Conservation (phyloP, 1,284 basidiomycete species). For the Fomes fomentarius region DNA sequence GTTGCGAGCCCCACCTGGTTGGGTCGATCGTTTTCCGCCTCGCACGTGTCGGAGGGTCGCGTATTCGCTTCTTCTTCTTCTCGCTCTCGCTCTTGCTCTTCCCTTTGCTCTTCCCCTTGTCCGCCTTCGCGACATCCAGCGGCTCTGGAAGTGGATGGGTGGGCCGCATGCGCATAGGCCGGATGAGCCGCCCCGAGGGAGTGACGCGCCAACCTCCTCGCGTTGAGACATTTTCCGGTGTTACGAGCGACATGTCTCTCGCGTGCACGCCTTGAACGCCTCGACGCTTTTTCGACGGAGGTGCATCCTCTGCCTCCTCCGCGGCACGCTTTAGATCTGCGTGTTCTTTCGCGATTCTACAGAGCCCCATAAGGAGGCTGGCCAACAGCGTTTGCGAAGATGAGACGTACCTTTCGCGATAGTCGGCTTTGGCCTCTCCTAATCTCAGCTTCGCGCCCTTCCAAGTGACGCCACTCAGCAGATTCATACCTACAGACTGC, state of each 20-base stretch:
- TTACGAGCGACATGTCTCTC: slow-evolving; percentile 63
- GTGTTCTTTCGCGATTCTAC: slow-evolving; percentile 43
- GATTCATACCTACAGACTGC: slow-evolving; percentile 79
- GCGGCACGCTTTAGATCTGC: slow-evolving; percentile 29
- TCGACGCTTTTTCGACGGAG: slow-evolving; percentile 38
- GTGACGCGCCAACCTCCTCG: slow-evolving; percentile 70
- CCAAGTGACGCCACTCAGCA: slow-evolving; percentile 79
- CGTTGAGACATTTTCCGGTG: slow-evolving; percentile 51
- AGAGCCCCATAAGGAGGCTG: neutral
- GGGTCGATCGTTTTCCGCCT: slow-evolving; percentile 65
- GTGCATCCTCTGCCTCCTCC: slow-evolving; percentile 23
- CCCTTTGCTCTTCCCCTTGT: slow-evolving; percentile 17
- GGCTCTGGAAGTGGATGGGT: slow-evolving; percentile 55
- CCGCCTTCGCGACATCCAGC: slow-evolving; percentile 17
- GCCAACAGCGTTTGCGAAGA: neutral
- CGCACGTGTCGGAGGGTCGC: slow-evolving; percentile 46
- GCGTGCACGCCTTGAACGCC: slow-evolving; percentile 47
- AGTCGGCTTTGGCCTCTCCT: slow-evolving; percentile 79
- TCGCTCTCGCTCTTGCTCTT: slow-evolving; percentile 21
- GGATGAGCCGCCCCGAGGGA: slow-evolving; percentile 64
- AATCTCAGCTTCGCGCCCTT: slow-evolving; percentile 82
- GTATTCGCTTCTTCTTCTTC: slow-evolving; percentile 28
- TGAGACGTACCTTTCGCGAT: slow-evolving; percentile 53
- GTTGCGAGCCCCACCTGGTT: slow-evolving; percentile 63
- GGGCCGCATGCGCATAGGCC: slow-evolving; percentile 70